Percentiles rank a stretch among this genome's conserved stretches.
Conservation (phyloP, 192 early-diverging fungal species). For the Gigaspora rosea region DNA sequence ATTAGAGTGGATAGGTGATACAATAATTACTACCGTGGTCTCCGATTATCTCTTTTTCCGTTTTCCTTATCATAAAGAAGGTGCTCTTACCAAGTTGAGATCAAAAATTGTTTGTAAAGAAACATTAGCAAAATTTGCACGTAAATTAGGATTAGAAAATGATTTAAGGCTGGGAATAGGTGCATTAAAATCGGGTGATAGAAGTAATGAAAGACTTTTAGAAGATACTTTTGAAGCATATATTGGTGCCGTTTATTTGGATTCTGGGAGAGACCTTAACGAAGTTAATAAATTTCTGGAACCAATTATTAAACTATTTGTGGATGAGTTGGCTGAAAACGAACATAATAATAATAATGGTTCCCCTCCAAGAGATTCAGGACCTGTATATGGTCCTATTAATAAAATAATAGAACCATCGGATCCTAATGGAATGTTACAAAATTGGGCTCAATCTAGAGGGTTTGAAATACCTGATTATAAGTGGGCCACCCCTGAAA, state of each 20-base stretch:
- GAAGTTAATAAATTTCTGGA: neutral
- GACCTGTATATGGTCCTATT: neutral
- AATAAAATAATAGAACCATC: neutral
- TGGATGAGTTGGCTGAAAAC: neutral
- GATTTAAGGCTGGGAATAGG: neutral
- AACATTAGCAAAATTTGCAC: neutral
- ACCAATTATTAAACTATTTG: neutral
- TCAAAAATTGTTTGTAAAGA: slow-evolving; percentile 15
- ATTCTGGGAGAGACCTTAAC: neutral
- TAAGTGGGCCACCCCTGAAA: too few species aligned
- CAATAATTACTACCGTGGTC: neutral
- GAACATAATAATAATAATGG: too few species aligned
- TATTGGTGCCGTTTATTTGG: slow-evolving; percentile 6
- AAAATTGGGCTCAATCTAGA: slow-evolving; percentile 5
- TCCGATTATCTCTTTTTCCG: slow-evolving; percentile 4
- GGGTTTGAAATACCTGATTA: neutral
- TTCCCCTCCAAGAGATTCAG: neutral
- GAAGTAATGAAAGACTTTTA: slow-evolving; percentile 13
- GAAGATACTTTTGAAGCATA: slow-evolving; percentile 15
- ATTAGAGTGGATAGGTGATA: neutral
- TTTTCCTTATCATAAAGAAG: neutral
- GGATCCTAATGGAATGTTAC: neutral
- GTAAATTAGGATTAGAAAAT: neutral
- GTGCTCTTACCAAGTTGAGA: neutral
- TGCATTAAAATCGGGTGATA: neutral